phyloP scores from a whole-genome alignment of 176 grass and related monocot genomes.

The Dactylis glomerata region DNA sequence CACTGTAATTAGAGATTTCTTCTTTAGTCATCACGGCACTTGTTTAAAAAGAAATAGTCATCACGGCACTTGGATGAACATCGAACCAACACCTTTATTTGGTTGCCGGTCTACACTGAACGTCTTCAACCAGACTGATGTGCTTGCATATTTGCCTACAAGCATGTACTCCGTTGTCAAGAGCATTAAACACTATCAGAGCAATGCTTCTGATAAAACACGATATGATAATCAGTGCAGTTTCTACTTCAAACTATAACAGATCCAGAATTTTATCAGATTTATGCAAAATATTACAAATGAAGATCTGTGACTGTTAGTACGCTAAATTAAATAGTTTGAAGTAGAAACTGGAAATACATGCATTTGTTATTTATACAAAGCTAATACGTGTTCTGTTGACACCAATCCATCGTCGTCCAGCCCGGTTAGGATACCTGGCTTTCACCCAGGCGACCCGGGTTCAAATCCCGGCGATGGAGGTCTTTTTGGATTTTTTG shows the following conservation, averaged over 20 bases:
- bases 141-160: too few relatives aligned
- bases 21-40: background rate
- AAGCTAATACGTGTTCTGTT: too few relatives aligned
- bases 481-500: background rate
- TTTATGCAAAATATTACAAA: background rate
- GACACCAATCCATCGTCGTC: constrained; percentile 57
- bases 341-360: background rate
- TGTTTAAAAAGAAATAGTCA: too few relatives aligned
- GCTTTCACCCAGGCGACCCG: constrained; percentile 91
- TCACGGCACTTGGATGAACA: too few relatives aligned
- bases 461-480: constrained; percentile 8
- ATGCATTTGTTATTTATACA: too few relatives aligned
- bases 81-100: background rate
- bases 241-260: background rate
- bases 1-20: too few relatives aligned
- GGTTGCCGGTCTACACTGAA: background rate
- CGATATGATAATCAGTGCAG: too few relatives aligned
- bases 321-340: background rate
- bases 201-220: too few relatives aligned
- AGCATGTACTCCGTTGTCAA: too few relatives aligned
- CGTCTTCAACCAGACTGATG: too few relatives aligned
- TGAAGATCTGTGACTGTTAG: background rate
- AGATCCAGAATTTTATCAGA: background rate
- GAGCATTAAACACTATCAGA: too few relatives aligned
- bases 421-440: constrained; percentile 88